A percentile compares a stretch with the other conserved stretches of the same genome.
These are phyloP conservation scores for Lipomyces chichibuensis DNA, from an alignment of 805 yeast species.

Conservation along the genomic window DNA sequence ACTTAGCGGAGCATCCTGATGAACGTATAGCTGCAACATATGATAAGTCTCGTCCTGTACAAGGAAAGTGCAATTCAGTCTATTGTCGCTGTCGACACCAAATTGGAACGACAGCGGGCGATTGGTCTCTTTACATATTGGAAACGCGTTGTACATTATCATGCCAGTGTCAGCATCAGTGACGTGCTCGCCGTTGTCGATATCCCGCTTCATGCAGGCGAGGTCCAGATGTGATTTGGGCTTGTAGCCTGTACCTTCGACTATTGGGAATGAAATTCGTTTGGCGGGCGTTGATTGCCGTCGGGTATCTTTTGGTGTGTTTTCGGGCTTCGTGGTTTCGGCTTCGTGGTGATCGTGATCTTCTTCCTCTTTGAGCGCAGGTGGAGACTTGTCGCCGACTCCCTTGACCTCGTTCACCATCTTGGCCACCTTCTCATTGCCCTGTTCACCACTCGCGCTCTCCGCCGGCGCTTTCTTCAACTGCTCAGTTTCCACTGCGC, in stretches of 20 bases:
- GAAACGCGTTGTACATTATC: conserved; percentile 61
- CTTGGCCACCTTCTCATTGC: not conserved
- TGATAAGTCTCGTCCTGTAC: conserved; percentile 70
- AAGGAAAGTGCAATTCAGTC: conserved; percentile 61
- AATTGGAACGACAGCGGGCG: conserved; percentile 60
- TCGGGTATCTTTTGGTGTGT: not conserved
- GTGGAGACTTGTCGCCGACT: not conserved
- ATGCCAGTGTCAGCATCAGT: conserved; percentile 59
- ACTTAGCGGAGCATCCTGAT: conserved; percentile 75
- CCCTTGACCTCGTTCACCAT: conserved; percentile 4
- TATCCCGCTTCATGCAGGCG: conserved; percentile 67
- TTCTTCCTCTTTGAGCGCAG: not conserved
- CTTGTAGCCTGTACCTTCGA: conserved; percentile 17
- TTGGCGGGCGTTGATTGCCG: conserved; percentile 1
- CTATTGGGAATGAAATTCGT: conserved; percentile 8
- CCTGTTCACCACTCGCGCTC: conserved; percentile 4
- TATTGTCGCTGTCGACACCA: conserved; percentile 51
- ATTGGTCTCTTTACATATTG: conserved; percentile 66
- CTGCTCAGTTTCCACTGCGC: conserved; percentile 20
- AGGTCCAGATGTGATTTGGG: conserved; percentile 11
- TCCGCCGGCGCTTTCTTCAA: not conserved
- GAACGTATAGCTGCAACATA: conserved; percentile 72
- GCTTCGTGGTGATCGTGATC: not conserved
- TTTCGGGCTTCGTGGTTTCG: not conserved
- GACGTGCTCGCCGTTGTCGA: conserved; percentile 75